phyloP scores from a whole-genome alignment of 257 asterid species.

The Forsythia suspensa region DNA sequence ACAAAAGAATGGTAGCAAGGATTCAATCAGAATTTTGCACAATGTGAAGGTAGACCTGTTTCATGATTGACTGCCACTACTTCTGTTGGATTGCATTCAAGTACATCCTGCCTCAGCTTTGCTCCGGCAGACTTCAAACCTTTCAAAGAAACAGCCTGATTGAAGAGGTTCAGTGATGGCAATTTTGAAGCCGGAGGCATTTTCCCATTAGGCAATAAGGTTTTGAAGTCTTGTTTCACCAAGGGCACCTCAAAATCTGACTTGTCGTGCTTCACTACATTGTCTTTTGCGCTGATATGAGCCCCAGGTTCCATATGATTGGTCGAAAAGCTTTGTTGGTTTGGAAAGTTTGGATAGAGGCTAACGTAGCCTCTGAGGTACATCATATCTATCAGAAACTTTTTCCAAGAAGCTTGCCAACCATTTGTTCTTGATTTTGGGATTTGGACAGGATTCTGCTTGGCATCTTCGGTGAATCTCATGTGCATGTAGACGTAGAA shows the following conservation, averaged over 20 bases:
- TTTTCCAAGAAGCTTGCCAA: slow-evolving; percentile 99
- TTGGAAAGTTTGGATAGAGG: slow-evolving; percentile 85
- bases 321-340: slow-evolving; percentile 89
- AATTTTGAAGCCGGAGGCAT: slow-evolving; percentile 82
- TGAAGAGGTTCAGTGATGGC: slow-evolving; percentile 77
- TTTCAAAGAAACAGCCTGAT: slow-evolving; percentile 78
- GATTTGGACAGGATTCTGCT: slow-evolving; percentile 86
- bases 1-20: slow-evolving; percentile 7
- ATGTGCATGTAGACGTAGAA: slow-evolving; percentile 93
- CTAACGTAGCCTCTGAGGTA: slow-evolving; percentile 83
- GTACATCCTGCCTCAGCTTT: slow-evolving; percentile 71
- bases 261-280: slow-evolving; percentile 71
- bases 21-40: slow-evolving; percentile 58
- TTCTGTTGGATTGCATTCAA: slow-evolving; percentile 57
- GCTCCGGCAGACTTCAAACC: slow-evolving; percentile 95
- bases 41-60: slow-evolving; percentile 82
- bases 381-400: slow-evolving; percentile 94
- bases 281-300: slow-evolving; percentile 83
- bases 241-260: slow-evolving; percentile 86
- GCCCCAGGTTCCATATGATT: slow-evolving; percentile 99
- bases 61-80: slow-evolving; percentile 49
- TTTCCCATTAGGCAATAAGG: slow-evolving; percentile 67
- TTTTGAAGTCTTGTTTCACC: slow-evolving; percentile 63
- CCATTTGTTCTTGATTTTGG: slow-evolving; percentile 96
- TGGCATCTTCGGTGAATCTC: slow-evolving; percentile 83